phyloP scores from a whole-genome alignment of 352 stramenopile genomes.

The Phytopythium cucurbitacearum region DNA sequence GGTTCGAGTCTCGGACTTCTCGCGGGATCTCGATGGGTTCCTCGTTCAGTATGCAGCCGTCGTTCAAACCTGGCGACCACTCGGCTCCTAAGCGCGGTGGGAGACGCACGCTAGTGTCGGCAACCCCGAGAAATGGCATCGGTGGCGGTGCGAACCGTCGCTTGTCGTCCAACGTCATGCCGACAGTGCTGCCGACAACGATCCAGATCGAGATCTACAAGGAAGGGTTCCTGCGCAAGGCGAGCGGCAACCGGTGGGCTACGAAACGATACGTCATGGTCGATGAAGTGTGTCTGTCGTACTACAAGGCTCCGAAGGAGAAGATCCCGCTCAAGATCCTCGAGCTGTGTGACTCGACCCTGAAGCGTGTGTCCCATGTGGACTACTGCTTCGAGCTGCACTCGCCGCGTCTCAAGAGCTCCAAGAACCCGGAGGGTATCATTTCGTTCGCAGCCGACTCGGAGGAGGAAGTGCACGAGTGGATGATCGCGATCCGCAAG shows the following conservation, averaged over 20 bases:
- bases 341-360: conserved; percentile 72
- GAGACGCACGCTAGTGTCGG: conserved; percentile 66
- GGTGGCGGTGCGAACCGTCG: conserved; percentile 23
- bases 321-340: conserved; percentile 84
- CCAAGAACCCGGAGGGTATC: conserved; percentile 75
- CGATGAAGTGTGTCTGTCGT: conserved; percentile 78
- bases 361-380: conserved; percentile 79
- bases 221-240: conserved; percentile 79
- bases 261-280: conserved; percentile 87
- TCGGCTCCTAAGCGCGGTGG: conserved; percentile 39
- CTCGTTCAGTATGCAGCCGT: conserved; percentile 58
- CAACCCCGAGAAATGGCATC: conserved; percentile 28
- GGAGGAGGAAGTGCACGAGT: conserved; percentile 83
- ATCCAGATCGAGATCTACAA: conserved; percentile 78
- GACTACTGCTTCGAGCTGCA: conserved; percentile 86
- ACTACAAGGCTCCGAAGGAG: conserved; percentile 85
- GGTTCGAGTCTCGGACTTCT: conserved; percentile 18
- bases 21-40: conserved; percentile 36
- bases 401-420: conserved; percentile 80
- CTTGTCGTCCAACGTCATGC: conserved; percentile 38
- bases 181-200: conserved; percentile 56
- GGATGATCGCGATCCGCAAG: conserved; percentile 85
- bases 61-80: conserved; percentile 47
- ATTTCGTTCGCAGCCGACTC: conserved; percentile 83
- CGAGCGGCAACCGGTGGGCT: conserved; percentile 75